Evolutionary conservation across 2,329 filamentous ascomycete genomes (phyloP).

Genomic region (Xylariaceae sp.): DNA sequence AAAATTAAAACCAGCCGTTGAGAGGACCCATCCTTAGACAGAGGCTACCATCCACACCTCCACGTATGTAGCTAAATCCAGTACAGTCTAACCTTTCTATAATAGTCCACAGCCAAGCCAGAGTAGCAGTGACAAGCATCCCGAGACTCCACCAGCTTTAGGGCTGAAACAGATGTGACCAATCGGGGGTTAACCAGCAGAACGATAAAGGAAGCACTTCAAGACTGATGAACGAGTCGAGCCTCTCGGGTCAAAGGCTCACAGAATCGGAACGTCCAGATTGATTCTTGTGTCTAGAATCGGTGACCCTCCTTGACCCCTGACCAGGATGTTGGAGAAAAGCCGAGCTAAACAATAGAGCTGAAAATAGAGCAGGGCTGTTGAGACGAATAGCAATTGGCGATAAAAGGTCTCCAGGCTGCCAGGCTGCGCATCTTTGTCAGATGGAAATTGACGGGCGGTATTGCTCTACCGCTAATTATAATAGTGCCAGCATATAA

Average conservation of each 20-base stretch:
- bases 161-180: conserved; percentile 9
- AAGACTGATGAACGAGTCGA: not conserved
- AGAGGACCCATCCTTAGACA: not conserved
- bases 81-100: not conserved
- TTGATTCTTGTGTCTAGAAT: conserved; percentile 1
- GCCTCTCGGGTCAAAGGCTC: conserved; percentile 4
- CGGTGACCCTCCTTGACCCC: conserved; percentile 1
- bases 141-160: conserved; percentile 8
- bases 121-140: not conserved
- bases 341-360: conserved; percentile 1
- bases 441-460: not conserved
- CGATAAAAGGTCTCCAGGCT: not conserved
- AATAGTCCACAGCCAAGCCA: not conserved
- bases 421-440: not conserved
- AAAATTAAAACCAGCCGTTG: not conserved
- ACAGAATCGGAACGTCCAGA: conserved; percentile 7
- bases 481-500: not conserved
- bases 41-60: no score
- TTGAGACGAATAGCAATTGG: not conserved
- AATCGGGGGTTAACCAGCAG: not conserved
- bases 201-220: not conserved
- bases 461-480: not conserved
- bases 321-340: conserved; percentile 7
- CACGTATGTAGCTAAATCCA: not conserved
- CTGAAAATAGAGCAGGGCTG: conserved; percentile 10